These are phyloP conservation scores for Vicia villosa DNA, from an alignment of 306 rosid species.

Conservation along the genomic window DNA sequence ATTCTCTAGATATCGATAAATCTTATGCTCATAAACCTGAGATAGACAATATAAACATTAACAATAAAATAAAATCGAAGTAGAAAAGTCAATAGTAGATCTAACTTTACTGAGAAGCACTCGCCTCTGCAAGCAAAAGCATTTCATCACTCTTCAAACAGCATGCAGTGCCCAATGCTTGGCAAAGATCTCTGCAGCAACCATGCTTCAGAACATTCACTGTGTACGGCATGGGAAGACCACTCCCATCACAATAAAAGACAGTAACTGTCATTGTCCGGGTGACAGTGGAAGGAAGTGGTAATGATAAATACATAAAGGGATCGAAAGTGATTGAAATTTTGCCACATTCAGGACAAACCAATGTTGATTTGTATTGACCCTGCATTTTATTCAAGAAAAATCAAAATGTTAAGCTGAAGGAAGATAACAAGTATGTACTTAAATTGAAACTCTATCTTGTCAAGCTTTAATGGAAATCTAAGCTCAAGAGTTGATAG, in stretches of 20 bases:
- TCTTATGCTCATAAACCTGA: slow-evolving; percentile 77
- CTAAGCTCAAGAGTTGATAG: not conserved
- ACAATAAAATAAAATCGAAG: slow-evolving; percentile 26
- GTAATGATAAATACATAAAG: slow-evolving; percentile 96
- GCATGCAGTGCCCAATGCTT: slow-evolving; percentile 68
- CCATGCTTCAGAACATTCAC: slow-evolving; percentile 73
- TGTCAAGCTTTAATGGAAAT: slow-evolving; percentile 31
- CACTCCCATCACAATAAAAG: slow-evolving; percentile 80
- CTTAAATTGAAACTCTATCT: slow-evolving; percentile 33
- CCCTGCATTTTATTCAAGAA: slow-evolving; percentile 59
- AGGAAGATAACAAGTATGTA: slow-evolving; percentile 13
- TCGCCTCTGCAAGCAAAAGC: slow-evolving; percentile 94
- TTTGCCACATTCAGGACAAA: slow-evolving; percentile 89
- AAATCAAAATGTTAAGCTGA: slow-evolving; percentile 18
- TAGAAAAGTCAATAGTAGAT: slow-evolving; percentile 4
- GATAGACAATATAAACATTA: slow-evolving; percentile 32
- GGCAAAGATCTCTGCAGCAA: slow-evolving; percentile 71
- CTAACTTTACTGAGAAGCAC: slow-evolving; percentile 30
- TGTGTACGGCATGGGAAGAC: slow-evolving; percentile 90
- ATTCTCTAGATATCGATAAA: slow-evolving; percentile 74
- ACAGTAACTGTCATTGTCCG: slow-evolving; percentile 83
- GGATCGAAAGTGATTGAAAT: slow-evolving; percentile 97
- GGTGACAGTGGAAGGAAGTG: slow-evolving; percentile 87
- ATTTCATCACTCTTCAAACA: slow-evolving; percentile 88
- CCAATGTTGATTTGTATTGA: slow-evolving; percentile 96